Evolutionary conservation across 129 eudicot genomes (phyloP), one percentile per base, ranked within the genome.

Genomic region (Heracleum sosnowskyi): DNA sequence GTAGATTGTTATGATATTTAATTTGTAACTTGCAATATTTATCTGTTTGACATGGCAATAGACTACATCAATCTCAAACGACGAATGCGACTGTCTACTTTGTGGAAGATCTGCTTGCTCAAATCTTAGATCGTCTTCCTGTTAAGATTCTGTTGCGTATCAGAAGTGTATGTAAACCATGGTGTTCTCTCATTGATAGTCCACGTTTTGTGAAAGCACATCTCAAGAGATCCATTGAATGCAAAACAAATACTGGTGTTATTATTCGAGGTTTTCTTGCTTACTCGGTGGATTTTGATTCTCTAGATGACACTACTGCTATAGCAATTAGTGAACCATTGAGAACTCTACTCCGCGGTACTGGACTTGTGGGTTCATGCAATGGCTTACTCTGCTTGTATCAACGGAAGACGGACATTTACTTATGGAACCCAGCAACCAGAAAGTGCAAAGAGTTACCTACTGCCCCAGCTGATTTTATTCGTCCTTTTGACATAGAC

Each of bases 321-420:
- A 2, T 42, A 24, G 20, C 49, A 47, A 60, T 69, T 26, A 68
- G 47, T 18, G 47, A 69, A 18, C 81, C 76, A 6, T 26, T 76
- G 22, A 76, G 39, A 24, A 45, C 63, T 29, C 18, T 10, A 36
- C 34, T 20, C 5, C n/a, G 7, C 18, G 82, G 62, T 26, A 73
- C 84, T 3, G 82, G 68, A 1, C 39, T 80, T 10, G 63, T 77
- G 62, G 89, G 89, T 11, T 68, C 82, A 0, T 86, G 86, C 45
- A 86, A 86, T 28, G 89, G 86, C 33, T 44, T 86, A 0, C 71
- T 77, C 0, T 77, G 79, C 24, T 41, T 86, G 71, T 80, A 68
- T n/a, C 83, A 82, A 45, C 69, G 77, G 0, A 3, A 51, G 35
- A 10, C 29, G 0, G 70, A 36, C 8, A 35, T 35, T 35, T 11